Conservation (phyloP, 2,329 filamentous ascomycete species). For the Alternaria consortialis region DNA sequence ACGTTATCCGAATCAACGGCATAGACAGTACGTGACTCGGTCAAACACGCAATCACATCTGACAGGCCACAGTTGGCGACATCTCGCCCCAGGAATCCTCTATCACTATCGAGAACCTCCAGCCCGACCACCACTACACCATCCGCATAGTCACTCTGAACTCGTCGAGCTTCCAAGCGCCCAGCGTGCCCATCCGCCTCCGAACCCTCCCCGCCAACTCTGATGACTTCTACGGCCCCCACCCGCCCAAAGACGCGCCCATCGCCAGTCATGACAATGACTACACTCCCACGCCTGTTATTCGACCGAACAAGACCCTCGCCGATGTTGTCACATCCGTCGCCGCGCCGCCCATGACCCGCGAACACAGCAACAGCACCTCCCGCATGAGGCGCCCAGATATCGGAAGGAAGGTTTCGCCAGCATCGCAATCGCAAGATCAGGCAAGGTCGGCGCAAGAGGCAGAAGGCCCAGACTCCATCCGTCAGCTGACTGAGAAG, state of each 20-base stretch:
- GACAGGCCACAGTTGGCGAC: conserved; percentile 73
- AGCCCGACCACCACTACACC: conserved; percentile 89
- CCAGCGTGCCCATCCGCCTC: conserved; percentile 84
- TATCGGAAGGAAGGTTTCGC: conserved; percentile 78
- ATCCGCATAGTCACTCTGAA: conserved; percentile 92
- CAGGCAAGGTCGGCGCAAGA: conserved; percentile 49
- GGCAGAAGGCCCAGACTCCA: conserved; percentile 50
- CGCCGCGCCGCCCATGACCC: conserved; percentile 66
- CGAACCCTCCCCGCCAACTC: conserved; percentile 67
- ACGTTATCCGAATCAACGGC: conserved; percentile 92
- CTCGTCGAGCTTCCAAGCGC: conserved; percentile 89
- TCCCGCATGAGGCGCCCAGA: conserved; percentile 69
- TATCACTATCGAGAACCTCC: conserved; percentile 89
- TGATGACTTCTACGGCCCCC: conserved; percentile 59
- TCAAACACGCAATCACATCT: conserved; percentile 14
- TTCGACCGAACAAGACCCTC: conserved; percentile 61
- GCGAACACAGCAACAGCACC: conserved; percentile 70
- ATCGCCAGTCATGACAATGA: conserved; percentile 52
- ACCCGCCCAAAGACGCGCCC: conserved; percentile 59
- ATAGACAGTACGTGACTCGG: conserved; percentile 73
- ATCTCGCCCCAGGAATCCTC: conserved; percentile 82
- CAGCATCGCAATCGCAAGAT: conserved; percentile 64
- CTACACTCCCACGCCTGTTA: conserved; percentile 61
- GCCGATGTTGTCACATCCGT: conserved; percentile 71
- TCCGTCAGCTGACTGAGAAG: conserved; percentile 82